These are phyloP conservation scores for Calamus simplicifolius DNA, from an alignment of 176 grass and related monocot species.

Conservation along the genomic window DNA sequence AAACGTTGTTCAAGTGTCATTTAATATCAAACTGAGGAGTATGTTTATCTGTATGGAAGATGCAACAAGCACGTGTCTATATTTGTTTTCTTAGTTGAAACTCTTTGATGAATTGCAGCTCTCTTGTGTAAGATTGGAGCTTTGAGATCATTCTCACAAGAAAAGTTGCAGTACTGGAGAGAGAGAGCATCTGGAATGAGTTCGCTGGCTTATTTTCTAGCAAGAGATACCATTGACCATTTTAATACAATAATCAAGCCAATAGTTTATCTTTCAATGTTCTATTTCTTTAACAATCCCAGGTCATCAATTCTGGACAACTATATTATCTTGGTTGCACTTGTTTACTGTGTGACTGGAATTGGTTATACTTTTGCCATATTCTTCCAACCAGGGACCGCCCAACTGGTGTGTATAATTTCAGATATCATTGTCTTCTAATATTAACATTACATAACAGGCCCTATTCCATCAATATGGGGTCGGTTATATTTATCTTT, in stretches of 20 bases:
- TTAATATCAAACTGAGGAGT: too few species aligned
- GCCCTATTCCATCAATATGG: too few species aligned
- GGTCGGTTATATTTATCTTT: too few species aligned
- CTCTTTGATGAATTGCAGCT: conserved; percentile 28
- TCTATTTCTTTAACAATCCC: conserved; percentile 94
- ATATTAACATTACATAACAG: too few species aligned
- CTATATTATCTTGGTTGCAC: conserved; percentile 57
- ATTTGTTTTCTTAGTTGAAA: too few species aligned
- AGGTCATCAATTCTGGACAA: conserved; percentile 77
- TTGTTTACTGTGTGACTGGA: conserved; percentile 80
- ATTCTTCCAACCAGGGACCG: conserved; percentile 73
- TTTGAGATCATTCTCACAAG: conserved; percentile 65
- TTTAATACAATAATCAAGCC: conserved; percentile 87
- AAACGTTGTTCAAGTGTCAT: too few species aligned
- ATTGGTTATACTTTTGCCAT: conserved; percentile 73
- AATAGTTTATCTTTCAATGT: conserved; percentile 85
- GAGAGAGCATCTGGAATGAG: conserved; percentile 84
- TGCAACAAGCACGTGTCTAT: too few species aligned
- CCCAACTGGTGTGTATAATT: conserved; percentile 49
- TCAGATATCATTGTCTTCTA: background rate
- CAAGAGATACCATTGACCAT: conserved; percentile 79
- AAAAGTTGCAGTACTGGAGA: conserved; percentile 83
- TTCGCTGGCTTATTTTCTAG: conserved; percentile 67
- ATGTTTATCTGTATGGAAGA: too few species aligned
- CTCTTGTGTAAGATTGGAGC: conserved; percentile 83